Conservation (phyloP, 1,284 basidiomycete species). For the Cryptococcus sp. region DNA sequence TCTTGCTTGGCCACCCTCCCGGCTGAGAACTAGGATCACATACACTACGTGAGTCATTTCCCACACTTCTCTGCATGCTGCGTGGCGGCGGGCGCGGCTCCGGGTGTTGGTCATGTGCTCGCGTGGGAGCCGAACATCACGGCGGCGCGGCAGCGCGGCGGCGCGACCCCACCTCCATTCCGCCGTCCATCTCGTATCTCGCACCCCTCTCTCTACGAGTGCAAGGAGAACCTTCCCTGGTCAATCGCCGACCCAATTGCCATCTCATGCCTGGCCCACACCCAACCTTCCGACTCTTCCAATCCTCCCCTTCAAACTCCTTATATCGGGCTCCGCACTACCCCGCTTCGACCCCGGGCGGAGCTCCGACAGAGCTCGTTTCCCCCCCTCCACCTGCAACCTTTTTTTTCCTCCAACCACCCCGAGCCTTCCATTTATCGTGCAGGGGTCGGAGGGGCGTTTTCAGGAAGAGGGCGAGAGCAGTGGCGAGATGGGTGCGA, state of each 20-base stretch:
- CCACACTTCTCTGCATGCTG: no score
- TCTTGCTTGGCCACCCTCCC: no score
- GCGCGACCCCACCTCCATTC: no score
- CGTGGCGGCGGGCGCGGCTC: no score
- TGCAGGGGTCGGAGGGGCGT: neutral
- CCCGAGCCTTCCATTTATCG: neutral
- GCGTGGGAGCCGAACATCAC: no score
- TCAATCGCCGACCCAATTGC: neutral
- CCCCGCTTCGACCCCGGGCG: neutral
- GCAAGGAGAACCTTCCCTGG: neutral
- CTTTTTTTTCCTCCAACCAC: neutral
- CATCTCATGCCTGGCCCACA: no score
- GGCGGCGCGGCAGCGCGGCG: no score
- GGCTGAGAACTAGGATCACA: no score
- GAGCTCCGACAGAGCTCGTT: neutral
- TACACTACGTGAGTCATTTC: no score
- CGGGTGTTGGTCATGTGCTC: no score
- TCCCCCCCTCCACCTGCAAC: neutral
- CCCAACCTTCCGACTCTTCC: neutral
- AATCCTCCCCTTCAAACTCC: neutral
- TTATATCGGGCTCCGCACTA: conserved; percentile 8
- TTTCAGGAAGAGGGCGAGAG: neutral
- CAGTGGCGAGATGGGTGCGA: neutral
- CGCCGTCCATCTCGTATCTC: neutral
- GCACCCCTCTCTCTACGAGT: neutral